Evolutionary conservation across 768 basidiomycete species (phyloP), one percentile per base, ranked within the genome.

Genomic region (Kwoniella europaea): DNA sequence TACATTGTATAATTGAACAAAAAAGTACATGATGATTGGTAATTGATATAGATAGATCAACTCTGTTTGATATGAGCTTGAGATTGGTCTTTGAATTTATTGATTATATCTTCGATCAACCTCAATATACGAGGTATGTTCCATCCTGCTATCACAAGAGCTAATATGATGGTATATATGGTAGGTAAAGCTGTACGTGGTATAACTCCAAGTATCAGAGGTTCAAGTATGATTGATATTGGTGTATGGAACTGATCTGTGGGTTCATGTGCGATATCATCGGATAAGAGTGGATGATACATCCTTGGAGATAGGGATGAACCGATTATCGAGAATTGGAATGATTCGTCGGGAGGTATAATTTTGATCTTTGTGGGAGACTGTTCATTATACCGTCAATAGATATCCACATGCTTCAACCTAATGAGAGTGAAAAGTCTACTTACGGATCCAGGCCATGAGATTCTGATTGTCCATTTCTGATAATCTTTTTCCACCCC

Each of bases 371-470:
- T 46, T 10, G 66, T 55, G 29, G 66, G 66, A 9, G 24, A 58
- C 66, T 67, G 18, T 41, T 13, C 35, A n/a, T 10, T 9, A 3
- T 35, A 15, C n/a, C 43, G 29, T 60, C 35, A 41, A 15, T n/a
- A 6, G 18, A 60, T 27, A 27, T 41, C 22, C 13, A 10, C 58
- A 41, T 2, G 3, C 35, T 29, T 29, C 35, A 63, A 4, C 2
- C 27, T 27, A 27, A 27, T 27, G 27, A 27, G 4, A 27, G 27
- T 27, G 4, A 27, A 27, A 27, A 27, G 27, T 27, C 27, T 27
- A 27, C 76, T 63, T 29, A 77, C 78, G 3, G 78, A 77, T 16
- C 76, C 78, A 44, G 78, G 76, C 78, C 78, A 79, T 10, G 75
- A 76, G 5, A 74, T 65, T 46, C 78, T 27, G 7, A 70, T 59